Evolutionary conservation across 306 rosid genomes (phyloP), one percentile per base, ranked within the genome.

Genomic region (Vigna angularis): DNA sequence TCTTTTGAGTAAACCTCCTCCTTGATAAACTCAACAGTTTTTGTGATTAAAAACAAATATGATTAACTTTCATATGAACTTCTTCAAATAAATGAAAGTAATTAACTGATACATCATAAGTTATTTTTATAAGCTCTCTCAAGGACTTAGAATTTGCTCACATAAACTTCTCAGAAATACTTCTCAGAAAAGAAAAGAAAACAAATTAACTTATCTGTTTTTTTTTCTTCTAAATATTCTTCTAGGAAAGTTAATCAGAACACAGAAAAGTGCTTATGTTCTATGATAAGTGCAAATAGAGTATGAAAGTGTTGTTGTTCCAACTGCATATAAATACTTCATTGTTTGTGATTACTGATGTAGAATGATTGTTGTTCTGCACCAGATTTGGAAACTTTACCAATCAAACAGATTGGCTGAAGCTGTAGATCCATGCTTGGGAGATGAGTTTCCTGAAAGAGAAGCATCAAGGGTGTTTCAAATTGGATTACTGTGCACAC

Each of bases 391-490:
- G 72, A 66, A 42, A 44, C 53, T 42, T 20, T 44, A 66, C 72
- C 53, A 42, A 42, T 18, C 72, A 66, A 42, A 66, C 53, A 44
- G 53, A 66, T 66, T 66, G 72, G 72, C 3, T 44, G 53, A 42
- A 66, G 72, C 72, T 66, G 53, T 66, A 20, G 72, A 66, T 66
- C 72, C 72, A 42, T 42, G 72, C 18, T 66, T 66, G 72, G 53
- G 53, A 66, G 18, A 20, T 18, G 72, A 66, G 6, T 11, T 66
- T 66, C 53, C 72, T 42, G 53, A 17, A 66, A 3, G 5, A 44
- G 72, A 66, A 66, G 72, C 53, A 44, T 66, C 36, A 20, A 66
- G 72, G 12, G 53, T 66, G 17, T 66, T 66, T 66, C 53, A 66
- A 66, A 66, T 66, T 66, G 72, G 72, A 44, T 44, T 66, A 22